Evolutionary conservation across 2,329 filamentous ascomycete genomes (phyloP), one percentile per base, ranked within the genome.

Genomic region (Bipolaris cookei): DNA sequence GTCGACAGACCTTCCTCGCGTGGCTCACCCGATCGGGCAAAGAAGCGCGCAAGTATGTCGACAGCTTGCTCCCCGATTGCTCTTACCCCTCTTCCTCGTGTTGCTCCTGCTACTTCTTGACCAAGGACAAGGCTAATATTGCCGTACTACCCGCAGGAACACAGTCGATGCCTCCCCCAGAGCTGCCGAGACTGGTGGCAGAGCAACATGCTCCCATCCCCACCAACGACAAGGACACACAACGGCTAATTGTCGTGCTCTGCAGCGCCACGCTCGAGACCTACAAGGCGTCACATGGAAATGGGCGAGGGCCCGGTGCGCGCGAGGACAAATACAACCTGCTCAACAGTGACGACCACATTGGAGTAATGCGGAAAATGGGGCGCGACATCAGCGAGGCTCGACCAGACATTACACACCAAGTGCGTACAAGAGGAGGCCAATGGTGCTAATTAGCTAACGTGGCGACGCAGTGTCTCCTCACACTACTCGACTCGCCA

Each of bases 351-450:
- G 95, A 99, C 75, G 95, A 99, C 80, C 95, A 99, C 77, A 99
- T 99, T 68, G 95, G 95, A 62, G 90, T 98, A 65, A 97, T 99
- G 92, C 90, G 95, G 73, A 99, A 98, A 83, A 98, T 98, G 94
- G 96, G 96, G 77, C 86, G 95, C 69, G 95, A 99, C 76, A 98
- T 99, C 66, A 97, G 93, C 77, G 95, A 99, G 79, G 95, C 95
- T 59, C 88, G 95, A 68, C 95, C 95, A 42, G 95, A 99, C 79
- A 99, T 99, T 72, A 97, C 95, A 43, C 95, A 99, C 77, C 95
- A 98, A 91, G 94, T 97, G 82, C 73, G 86, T 77, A 43, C 54
- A 59, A 34, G 42, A 61, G 46, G 53, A 39, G 51, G 49, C 42
- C 48, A 30, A 30, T 21, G 28, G 21, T 60, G 38, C 51, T 52